Evolutionary conservation across 257 asterid species (phyloP).

Genomic region (Solanum gandarillasii): DNA sequence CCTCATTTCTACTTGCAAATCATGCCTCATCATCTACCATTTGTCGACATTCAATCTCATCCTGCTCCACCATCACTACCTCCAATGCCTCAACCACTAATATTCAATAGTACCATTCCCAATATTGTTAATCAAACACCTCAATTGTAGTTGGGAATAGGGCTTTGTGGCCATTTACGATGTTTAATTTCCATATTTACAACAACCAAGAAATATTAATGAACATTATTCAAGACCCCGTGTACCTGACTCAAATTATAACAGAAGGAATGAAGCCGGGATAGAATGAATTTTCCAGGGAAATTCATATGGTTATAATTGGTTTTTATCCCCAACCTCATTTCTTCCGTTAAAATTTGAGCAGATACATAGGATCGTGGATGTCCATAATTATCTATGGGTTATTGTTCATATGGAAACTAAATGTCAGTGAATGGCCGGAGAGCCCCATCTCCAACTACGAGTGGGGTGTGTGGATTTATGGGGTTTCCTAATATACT

Average conservation of each 20-base stretch:
- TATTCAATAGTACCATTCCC: neutral
- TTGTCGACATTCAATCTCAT: neutral
- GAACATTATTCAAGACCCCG: neutral
- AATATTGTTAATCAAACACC: neutral
- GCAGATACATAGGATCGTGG: neutral
- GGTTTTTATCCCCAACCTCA: neutral
- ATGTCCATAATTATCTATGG: neutral
- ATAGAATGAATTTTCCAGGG: neutral
- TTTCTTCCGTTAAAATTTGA: neutral
- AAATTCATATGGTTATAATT: neutral
- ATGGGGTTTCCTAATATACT: neutral
- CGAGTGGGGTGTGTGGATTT: neutral
- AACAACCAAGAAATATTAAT: neutral
- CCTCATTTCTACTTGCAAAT: neutral
- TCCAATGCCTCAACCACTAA: neutral
- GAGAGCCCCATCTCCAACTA: neutral
- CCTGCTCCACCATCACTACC: neutral
- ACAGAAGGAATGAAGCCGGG: neutral
- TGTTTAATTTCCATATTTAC: neutral
- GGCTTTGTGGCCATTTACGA: neutral
- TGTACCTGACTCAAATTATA: neutral
- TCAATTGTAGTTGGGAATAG: neutral
- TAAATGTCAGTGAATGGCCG: neutral
- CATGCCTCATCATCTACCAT: neutral
- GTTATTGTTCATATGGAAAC: neutral